These are phyloP conservation scores for Tetrapyrgos nigripes DNA, from an alignment of 1,284 basidiomycete genomes.

Conservation along the genomic window DNA sequence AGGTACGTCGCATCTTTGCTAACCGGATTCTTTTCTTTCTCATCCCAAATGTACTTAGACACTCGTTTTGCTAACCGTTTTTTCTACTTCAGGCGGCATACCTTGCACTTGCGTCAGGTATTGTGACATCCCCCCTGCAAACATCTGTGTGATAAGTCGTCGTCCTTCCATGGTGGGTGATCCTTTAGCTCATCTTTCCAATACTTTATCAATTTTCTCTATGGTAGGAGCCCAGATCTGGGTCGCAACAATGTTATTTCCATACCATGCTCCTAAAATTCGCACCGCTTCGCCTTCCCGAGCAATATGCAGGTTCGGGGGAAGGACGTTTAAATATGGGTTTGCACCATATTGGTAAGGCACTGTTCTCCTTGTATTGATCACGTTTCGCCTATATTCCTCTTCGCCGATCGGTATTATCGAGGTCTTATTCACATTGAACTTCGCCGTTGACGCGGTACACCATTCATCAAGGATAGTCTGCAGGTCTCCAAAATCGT, in stretches of 20 bases:
- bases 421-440: constrained; percentile 42
- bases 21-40: no score
- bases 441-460: constrained; percentile 35
- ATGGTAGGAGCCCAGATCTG: constrained; percentile 20
- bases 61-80: no score
- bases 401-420: constrained; percentile 36
- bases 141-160: no score
- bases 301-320: no score
- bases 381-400: constrained; percentile 14
- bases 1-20: no score
- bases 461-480: constrained; percentile 37
- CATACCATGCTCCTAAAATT: constrained; percentile 6
- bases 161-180: constrained; percentile 24
- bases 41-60: no score
- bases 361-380: not conserved
- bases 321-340: not conserved
- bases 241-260: constrained; percentile 12
- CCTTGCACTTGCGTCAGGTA: constrained; percentile 28
- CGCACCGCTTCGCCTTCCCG: no score
- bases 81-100: no score
- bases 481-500: no score
- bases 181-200: constrained; percentile 10
- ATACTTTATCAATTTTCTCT: constrained; percentile 18
- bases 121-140: constrained; percentile 22
- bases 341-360: constrained; percentile 27